These are phyloP conservation scores for Coelastrella sp. DNA, from an alignment of 139 green algal genomes.

Conservation along the genomic window DNA sequence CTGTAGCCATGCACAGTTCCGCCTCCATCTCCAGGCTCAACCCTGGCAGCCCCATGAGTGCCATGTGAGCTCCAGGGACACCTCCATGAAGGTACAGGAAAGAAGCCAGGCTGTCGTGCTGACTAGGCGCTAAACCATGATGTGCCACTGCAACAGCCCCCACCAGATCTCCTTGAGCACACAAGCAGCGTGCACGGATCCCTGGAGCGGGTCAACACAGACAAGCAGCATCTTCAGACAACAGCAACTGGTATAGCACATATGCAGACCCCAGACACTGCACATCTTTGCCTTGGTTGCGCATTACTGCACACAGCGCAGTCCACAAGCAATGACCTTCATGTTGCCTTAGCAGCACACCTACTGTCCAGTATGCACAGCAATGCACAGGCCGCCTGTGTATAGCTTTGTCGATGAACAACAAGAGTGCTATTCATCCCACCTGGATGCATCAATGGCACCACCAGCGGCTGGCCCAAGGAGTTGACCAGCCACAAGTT, in stretches of 20 bases:
- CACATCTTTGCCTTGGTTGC: too few relatives aligned
- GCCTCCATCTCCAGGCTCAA: slow-evolving; percentile 47
- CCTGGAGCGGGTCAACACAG: slow-evolving; percentile 10
- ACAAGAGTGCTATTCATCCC: too few relatives aligned
- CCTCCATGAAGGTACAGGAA: slow-evolving; percentile 53
- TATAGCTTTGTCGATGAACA: too few relatives aligned
- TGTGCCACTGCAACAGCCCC: slow-evolving; percentile 50
- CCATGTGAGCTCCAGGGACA: slow-evolving; percentile 32
- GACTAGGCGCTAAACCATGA: slow-evolving; percentile 24
- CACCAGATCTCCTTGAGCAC: slow-evolving; percentile 54
- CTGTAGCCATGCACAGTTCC: slow-evolving; percentile 51
- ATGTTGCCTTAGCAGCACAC: too few relatives aligned
- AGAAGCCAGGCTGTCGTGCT: slow-evolving; percentile 55
- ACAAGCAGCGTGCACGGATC: slow-evolving; percentile 47
- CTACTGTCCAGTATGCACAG: too few relatives aligned
- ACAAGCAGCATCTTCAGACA: too few relatives aligned
- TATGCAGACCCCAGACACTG: too few relatives aligned
- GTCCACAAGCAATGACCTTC: too few relatives aligned
- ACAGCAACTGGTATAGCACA: too few relatives aligned
- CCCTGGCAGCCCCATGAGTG: slow-evolving; percentile 52
- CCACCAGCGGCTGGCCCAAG: slow-evolving; percentile 55
- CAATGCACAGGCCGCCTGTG: too few relatives aligned
- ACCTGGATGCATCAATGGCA: slow-evolving; percentile 55
- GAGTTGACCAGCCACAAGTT: slow-evolving; percentile 62
- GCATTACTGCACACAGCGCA: too few relatives aligned